Evolutionary conservation across 2,329 filamentous ascomycete genomes (phyloP), one percentile per base, ranked within the genome.

Genomic region (Botrytis deweyae): DNA sequence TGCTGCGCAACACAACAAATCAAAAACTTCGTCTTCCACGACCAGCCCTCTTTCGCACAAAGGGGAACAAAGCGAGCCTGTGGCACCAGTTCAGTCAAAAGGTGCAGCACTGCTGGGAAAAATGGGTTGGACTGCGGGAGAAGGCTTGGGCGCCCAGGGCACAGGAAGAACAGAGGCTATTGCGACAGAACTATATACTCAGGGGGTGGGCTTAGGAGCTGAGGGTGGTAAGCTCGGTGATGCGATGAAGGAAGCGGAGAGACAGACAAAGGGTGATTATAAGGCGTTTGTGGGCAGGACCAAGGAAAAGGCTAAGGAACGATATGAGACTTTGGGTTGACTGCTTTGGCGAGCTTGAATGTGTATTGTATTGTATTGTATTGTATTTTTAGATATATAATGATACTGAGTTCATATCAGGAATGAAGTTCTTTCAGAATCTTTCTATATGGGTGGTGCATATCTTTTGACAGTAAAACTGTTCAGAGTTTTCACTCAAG

Each of bases 201-300:
- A 90, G 25, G 91, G 91, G 29, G 91, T 92, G 1, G 91, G 91
- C 1, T 83, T 93, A 25, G 91, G 91, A 0, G 91, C 91, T 2
- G 87, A 91, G 78, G 90, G 91, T 0, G 87, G 89, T n/a, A 91
- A 90, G 78, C 82, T 92, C 55, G 91, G 91, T 20, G 90, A 93
- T 81, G 91, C 91, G 42, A 85, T 86, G 12, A 87, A 89, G 79
- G 85, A 92, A 79, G 90, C 90, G 38, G 87, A 88, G 75, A 84
- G 87, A 76, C 87, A 88, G 79, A 92, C 90, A 6, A 87, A 85
- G 79, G 87, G 88, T 58, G 86, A 83, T 58, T 91, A 91, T 77
- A 83, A 85, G 0, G 88, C 88, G 71, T 93, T 92, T 79, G 84
- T 92, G 72, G 87, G 87, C 75, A 88, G 88, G 78, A 89, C 88